phyloP scores from a whole-genome alignment of 345 rosid species.

The Atalantia buxifolia region DNA sequence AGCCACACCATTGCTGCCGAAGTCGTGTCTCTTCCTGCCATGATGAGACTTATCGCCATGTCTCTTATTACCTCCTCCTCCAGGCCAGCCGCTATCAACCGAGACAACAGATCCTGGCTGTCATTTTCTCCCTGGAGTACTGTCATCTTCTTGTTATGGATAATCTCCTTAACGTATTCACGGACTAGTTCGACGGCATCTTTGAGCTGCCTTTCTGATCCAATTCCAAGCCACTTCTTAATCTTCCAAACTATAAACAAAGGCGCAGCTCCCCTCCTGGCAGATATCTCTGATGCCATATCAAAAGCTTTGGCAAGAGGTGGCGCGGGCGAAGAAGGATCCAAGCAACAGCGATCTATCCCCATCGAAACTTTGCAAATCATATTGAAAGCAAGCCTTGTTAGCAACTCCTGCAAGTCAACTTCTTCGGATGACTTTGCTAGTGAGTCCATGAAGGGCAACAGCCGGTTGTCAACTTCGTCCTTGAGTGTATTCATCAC shows the following conservation, averaged over 20 bases:
- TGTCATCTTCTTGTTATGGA: constrained; percentile 30
- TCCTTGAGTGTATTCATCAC: constrained; percentile 29
- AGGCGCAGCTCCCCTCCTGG: constrained; percentile 52
- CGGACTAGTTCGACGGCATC: constrained; percentile 40
- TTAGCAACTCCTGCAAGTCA: constrained; percentile 58
- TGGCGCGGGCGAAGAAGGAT: constrained; percentile 27
- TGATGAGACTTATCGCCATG: constrained; percentile 48
- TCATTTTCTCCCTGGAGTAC: background rate
- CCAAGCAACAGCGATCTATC: constrained; percentile 37
- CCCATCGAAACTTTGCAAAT: constrained; percentile 54
- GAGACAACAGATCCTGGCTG: constrained; percentile 40
- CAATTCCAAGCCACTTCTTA: constrained; percentile 47
- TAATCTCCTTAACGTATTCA: constrained; percentile 19
- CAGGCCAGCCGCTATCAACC: constrained; percentile 37
- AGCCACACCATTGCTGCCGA: constrained; percentile 65
- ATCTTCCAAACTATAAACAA: constrained; percentile 58
- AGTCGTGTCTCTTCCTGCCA: constrained; percentile 75
- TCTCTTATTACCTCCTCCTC: constrained; percentile 49
- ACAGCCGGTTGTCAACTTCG: constrained; percentile 41
- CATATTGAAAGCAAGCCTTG: constrained; percentile 47
- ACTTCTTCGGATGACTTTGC: constrained; percentile 21
- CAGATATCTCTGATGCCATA: constrained; percentile 51
- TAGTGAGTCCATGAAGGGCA: constrained; percentile 45
- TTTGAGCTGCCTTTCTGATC: constrained; percentile 52
- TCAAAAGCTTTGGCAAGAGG: constrained; percentile 49